Percentiles rank a stretch among this genome's conserved stretches.
Conservation (phyloP, 495 filamentous ascomycete genomes). For the Trichoderma orchidacearum region DNA sequence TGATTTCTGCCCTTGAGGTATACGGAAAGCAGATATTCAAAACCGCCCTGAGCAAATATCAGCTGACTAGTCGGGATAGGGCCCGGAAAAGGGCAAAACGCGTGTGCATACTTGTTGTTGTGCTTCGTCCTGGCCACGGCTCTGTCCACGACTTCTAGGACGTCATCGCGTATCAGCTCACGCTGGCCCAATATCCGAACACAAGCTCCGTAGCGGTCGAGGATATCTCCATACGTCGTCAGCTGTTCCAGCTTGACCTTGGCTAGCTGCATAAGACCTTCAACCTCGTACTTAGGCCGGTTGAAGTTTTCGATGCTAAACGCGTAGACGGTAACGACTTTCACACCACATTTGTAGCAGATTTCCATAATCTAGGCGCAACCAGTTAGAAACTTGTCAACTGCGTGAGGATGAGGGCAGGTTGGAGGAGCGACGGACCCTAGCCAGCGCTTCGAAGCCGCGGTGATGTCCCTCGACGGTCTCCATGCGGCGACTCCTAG, state of each 20-base stretch:
- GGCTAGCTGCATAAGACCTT: slow-evolving; percentile 94
- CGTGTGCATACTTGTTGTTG: slow-evolving; percentile 51
- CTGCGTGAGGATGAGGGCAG: not conserved
- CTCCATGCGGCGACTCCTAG: slow-evolving; percentile 80
- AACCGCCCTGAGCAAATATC: slow-evolving; percentile 40
- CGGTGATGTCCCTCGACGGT: slow-evolving; percentile 94
- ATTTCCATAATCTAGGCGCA: slow-evolving; percentile 70
- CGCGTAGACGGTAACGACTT: slow-evolving; percentile 92
- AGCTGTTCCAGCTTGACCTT: slow-evolving; percentile 86
- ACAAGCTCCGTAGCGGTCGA: slow-evolving; percentile 84
- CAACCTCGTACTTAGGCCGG: slow-evolving; percentile 92
- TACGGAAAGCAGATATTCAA: slow-evolving; percentile 97
- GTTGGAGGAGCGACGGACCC: slow-evolving; percentile 28
- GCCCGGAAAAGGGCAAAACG: too few relatives aligned
- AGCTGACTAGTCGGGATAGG: too few relatives aligned
- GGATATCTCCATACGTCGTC: slow-evolving; percentile 79
- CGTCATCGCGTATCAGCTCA: slow-evolving; percentile 69
- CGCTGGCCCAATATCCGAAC: slow-evolving; percentile 73
- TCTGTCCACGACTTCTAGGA: slow-evolving; percentile 72
- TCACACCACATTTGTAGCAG: slow-evolving; percentile 91
- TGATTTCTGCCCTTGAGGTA: slow-evolving; percentile 92
- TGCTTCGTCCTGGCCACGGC: slow-evolving; percentile 70
- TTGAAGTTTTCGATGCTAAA: slow-evolving; percentile 99
- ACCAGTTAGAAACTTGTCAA: not conserved
- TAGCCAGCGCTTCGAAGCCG: slow-evolving; percentile 87